Conservation (phyloP, 768 basidiomycete genomes). For the Lactifluus rugatus region DNA sequence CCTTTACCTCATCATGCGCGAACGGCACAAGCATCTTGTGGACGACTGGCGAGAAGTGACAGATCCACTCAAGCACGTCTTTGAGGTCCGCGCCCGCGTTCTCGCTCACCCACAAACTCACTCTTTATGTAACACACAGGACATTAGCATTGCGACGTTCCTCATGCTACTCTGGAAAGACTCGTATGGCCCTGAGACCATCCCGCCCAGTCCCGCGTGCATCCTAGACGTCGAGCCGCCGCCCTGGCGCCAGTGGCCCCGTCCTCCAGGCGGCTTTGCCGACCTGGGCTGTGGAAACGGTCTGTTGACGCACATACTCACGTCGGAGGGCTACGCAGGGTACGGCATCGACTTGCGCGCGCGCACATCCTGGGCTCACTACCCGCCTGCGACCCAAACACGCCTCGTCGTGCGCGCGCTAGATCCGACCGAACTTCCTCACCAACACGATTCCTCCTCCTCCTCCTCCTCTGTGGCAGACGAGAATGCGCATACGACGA, state of each 20-base stretch:
- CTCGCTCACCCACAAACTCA: not conserved
- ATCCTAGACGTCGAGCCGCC: conserved; percentile 21
- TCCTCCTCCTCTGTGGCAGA: no score
- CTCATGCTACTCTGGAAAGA: conserved; percentile 87
- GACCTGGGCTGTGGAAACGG: conserved; percentile 96
- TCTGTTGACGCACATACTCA: conserved; percentile 79
- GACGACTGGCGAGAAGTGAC: conserved; percentile 72
- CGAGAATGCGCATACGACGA: not conserved
- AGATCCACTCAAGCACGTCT: conserved; percentile 84
- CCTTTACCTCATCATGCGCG: conserved; percentile 78
- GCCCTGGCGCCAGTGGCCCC: conserved; percentile 67
- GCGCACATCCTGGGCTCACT: conserved; percentile 76
- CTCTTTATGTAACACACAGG: conserved; percentile 35
- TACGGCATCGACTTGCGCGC: conserved; percentile 80
- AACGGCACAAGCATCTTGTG: conserved; percentile 69
- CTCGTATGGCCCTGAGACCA: conserved; percentile 34
- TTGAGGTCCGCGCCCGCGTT: conserved; percentile 45
- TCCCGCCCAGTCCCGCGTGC: not conserved
- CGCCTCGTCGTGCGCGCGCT: conserved; percentile 61
- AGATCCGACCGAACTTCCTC: conserved; percentile 38
- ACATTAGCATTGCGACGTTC: conserved; percentile 91
- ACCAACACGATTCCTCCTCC: not conserved
- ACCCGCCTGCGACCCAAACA: conserved; percentile 51
- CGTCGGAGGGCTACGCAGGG: conserved; percentile 75
- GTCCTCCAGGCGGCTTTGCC: conserved; percentile 76